Evolutionary conservation across 805 yeast species (phyloP).

Genomic region (Metschnikowia orientalis): DNA sequence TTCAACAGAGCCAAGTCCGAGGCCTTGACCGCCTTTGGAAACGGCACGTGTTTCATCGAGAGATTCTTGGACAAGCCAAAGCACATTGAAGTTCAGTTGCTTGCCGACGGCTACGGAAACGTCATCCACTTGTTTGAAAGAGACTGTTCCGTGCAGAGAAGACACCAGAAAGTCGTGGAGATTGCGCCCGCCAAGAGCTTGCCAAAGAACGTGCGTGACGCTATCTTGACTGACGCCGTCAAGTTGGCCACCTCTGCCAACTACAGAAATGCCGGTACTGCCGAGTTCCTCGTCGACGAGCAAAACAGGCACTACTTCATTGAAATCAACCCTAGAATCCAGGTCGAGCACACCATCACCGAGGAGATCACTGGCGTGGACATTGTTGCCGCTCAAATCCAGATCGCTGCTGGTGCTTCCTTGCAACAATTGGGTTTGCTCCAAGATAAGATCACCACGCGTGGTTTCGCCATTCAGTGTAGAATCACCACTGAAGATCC

Average conservation of each 20-base stretch:
- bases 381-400: conserved; percentile 96
- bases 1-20: conserved; percentile 91
- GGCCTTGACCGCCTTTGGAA: conserved; percentile 94
- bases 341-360: conserved; percentile 97
- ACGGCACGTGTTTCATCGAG: conserved; percentile 97
- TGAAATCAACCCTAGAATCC: conserved; percentile 96
- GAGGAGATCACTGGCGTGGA: conserved; percentile 99
- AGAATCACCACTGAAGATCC: conserved; percentile 99
- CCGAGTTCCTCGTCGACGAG: conserved; percentile 90
- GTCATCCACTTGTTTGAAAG: conserved; percentile 95
- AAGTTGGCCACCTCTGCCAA: conserved; percentile 82
- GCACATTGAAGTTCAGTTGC: conserved; percentile 94
- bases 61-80: conserved; percentile 92
- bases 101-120: conserved; percentile 92
- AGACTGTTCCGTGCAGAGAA: conserved; percentile 99
- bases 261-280: conserved; percentile 97
- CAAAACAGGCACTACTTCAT: conserved; percentile 95
- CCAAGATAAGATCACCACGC: conserved; percentile 90
- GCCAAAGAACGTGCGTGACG: conserved; percentile 79
- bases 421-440: conserved; percentile 85
- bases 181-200: conserved; percentile 95
- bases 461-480: conserved; percentile 98
- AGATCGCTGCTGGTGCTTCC: conserved; percentile 97
- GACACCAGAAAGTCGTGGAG: conserved; percentile 98
- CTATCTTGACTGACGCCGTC: conserved; percentile 92